Evolutionary conservation across 148 eudicot species (phyloP).

Genomic region (Oxyria digyna): DNA sequence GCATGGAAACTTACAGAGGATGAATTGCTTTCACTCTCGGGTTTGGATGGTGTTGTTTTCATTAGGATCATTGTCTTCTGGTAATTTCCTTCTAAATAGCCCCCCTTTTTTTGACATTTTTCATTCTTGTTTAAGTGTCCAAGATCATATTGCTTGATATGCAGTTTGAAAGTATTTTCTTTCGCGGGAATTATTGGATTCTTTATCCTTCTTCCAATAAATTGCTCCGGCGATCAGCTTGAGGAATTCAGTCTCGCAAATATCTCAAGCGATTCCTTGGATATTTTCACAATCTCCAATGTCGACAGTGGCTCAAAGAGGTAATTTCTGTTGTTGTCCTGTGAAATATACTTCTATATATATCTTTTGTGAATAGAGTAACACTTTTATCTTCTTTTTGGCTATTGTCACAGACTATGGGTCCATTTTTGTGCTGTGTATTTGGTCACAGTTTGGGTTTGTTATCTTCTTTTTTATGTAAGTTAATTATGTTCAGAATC

Average conservation of each 20-base stretch:
- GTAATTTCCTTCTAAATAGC: slow-evolving; percentile 16
- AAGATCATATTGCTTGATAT: background rate
- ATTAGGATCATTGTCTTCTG: slow-evolving; percentile 58
- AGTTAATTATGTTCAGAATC: slow-evolving; percentile 8
- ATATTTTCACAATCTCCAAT: slow-evolving; percentile 65
- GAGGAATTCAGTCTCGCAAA: slow-evolving; percentile 31
- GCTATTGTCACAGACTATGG: slow-evolving; percentile 13
- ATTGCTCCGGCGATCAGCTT: slow-evolving; percentile 55
- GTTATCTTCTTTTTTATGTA: slow-evolving; percentile 14
- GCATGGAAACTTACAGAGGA: slow-evolving; percentile 65
- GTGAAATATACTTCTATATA: background rate
- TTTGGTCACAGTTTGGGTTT: slow-evolving; percentile 10
- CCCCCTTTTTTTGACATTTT: no score
- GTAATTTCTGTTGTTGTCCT: slow-evolving; percentile 20
- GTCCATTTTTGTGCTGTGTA: slow-evolving; percentile 14
- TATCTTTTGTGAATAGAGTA: background rate
- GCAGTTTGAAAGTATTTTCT: slow-evolving; percentile 53
- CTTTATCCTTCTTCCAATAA: slow-evolving; percentile 65
- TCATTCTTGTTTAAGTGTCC: background rate
- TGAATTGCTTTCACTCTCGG: slow-evolving; percentile 50
- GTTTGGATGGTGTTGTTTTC: slow-evolving; percentile 75
- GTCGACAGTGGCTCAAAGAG: slow-evolving; percentile 55
- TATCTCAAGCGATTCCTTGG: slow-evolving; percentile 47
- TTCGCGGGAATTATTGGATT: slow-evolving; percentile 59
- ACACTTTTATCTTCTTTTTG: background rate